Evolutionary conservation across 2,329 filamentous ascomycete genomes (phyloP), one percentile per base, ranked within the genome.

Genomic region (Coniochaeta sp.): DNA sequence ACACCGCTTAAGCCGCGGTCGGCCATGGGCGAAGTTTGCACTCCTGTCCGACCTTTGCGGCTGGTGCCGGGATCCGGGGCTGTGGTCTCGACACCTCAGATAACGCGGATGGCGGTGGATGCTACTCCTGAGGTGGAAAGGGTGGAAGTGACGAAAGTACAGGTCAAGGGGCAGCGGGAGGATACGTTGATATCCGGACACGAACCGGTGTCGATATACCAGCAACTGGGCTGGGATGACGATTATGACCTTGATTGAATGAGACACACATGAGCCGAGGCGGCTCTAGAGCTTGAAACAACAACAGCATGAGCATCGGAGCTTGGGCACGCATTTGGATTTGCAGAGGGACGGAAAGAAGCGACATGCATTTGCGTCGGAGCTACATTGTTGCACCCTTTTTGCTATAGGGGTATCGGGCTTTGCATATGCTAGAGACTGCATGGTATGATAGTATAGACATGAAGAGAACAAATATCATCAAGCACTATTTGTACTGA

Each of bases 211-310:
- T 81, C 79, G 12, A 80, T 86, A 58, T 86, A 81, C 65, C 75
- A 82, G 65, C 74, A 73, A 64, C 69, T 86, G 47, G 83, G 83
- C 54, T 86, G 83, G 83, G 81, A 85, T 66, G 77, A 84, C 62
- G 81, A 85, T 61, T 69, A 76, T 68, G 79, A 84, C 68, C 54
- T 57, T 57, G 54, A 57, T 57, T 57, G 54, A 57, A 52, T 31
- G 43, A 36, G 34, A 24, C 3, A 24, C 3, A 26, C 43, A 47
- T 26, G 43, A 26, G 22, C 22, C 43, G 22, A 26, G 22, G 26
- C 22, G 43, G 43, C 19, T 47, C 19, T 17, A 26, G 22, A 26
- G 43, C 43, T 12, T 26, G 47, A 19, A 43, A 12, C n/a, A 47
- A 19, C 43, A 43, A 12, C n/a, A 47, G 43, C 43, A 52, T 26